These are phyloP conservation scores for Naganishia albida DNA, from an alignment of 1,284 basidiomycete genomes.

Conservation along the genomic window DNA sequence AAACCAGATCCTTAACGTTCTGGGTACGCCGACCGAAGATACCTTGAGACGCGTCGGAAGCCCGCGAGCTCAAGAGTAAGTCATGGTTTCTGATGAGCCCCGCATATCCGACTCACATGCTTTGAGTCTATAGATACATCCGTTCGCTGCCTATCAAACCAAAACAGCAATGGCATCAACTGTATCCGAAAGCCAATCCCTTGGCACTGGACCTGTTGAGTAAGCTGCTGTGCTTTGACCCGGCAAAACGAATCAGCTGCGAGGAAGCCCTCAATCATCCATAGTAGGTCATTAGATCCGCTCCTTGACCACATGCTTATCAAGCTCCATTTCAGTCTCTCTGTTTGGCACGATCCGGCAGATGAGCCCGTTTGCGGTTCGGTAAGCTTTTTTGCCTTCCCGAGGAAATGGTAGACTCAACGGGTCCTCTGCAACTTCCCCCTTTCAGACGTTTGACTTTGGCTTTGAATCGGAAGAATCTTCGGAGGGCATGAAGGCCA, in stretches of 20 bases:
- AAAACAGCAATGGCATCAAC: slow-evolving; percentile 81
- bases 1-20: slow-evolving; percentile 96
- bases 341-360: slow-evolving; percentile 92
- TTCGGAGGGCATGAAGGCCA: slow-evolving; percentile 93
- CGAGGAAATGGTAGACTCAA: slow-evolving; percentile 26
- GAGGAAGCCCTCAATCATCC: slow-evolving; percentile 94
- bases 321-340: slow-evolving; percentile 54
- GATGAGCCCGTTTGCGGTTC: slow-evolving; percentile 80
- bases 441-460: slow-evolving; percentile 83
- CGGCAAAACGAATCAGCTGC: slow-evolving; percentile 91
- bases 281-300: slow-evolving; percentile 58
- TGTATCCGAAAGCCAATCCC: slow-evolving; percentile 92
- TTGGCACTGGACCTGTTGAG: slow-evolving; percentile 88
- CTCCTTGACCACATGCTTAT: neutral
- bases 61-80: slow-evolving; percentile 67
- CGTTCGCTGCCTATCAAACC: slow-evolving; percentile 96
- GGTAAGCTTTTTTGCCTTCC: slow-evolving; percentile 55
- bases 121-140: slow-evolving; percentile 66
- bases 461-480: slow-evolving; percentile 96
- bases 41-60: slow-evolving; percentile 93
- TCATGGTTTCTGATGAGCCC: neutral
- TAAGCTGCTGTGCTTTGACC: slow-evolving; percentile 93
- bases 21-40: slow-evolving; percentile 95
- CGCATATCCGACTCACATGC: neutral
- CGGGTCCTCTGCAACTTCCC: slow-evolving; percentile 35